Conservation (phyloP, 441 rosid species). For the Pelargonium australe region DNA sequence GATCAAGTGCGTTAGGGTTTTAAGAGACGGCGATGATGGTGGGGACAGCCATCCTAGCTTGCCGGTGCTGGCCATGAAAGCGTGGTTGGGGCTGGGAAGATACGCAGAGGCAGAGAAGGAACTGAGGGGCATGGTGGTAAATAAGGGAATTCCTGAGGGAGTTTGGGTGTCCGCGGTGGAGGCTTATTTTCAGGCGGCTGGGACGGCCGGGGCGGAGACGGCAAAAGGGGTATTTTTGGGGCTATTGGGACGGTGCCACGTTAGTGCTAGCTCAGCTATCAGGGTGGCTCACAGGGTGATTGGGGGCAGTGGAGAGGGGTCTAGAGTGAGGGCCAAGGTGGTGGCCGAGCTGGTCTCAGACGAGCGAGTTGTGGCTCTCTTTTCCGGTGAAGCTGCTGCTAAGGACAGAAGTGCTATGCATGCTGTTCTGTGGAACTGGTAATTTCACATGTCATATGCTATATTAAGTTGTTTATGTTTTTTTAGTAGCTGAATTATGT, state of each 20-base stretch:
- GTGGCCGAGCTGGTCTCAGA: slow-evolving; percentile 73
- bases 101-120: slow-evolving; percentile 82
- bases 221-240: slow-evolving; percentile 78
- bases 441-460: slow-evolving; percentile 16
- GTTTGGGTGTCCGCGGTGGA: slow-evolving; percentile 96
- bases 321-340: slow-evolving; percentile 57
- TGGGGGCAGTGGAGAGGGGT: slow-evolving; percentile 47
- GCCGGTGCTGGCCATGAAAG: slow-evolving; percentile 94
- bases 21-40: slow-evolving; percentile 54
- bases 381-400: slow-evolving; percentile 40
- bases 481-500: slow-evolving; percentile 5
- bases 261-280: slow-evolving; percentile 75
- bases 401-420: slow-evolving; percentile 77
- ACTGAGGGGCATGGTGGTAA: slow-evolving; percentile 71
- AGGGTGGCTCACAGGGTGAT: slow-evolving; percentile 62
- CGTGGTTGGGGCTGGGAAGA: slow-evolving; percentile 81
- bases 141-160: slow-evolving; percentile 76
- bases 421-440: slow-evolving; percentile 89
- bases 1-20: slow-evolving; percentile 75
- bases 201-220: slow-evolving; percentile 86
- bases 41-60: slow-evolving; percentile 73
- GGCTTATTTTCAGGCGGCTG: slow-evolving; percentile 73
- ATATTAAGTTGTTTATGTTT: slow-evolving; percentile 1
- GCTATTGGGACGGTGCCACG: slow-evolving; percentile 71
- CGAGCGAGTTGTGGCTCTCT: slow-evolving; percentile 74